Base-by-base conservation (phyloP, 768 basidiomycete species). In the Termitomyces sp. region DNA sequence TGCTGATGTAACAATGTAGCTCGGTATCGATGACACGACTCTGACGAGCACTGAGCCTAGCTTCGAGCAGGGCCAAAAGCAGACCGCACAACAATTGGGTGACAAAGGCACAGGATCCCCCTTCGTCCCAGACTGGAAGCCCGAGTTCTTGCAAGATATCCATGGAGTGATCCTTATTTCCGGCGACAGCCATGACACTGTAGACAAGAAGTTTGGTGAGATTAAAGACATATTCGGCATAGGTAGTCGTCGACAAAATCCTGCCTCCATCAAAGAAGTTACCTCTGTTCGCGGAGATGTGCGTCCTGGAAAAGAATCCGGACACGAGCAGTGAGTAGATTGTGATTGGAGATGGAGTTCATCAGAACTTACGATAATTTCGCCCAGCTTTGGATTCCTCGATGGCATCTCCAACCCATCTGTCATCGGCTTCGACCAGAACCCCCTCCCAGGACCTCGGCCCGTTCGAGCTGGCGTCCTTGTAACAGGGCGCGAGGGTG, bases 361-460 rank as follows among this genome's bases (percentile, higher is more conserved):
- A 35, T 33, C 42, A 41, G 15, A 45, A 21, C 35, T 38, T 15
- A n/a, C 23, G 46, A 23, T 50, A 56, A 41, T 23, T 23, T 31
- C 35, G 23, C 30, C 28, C 54, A 78, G 77, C 60, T 82, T 82
- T 54, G 81, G 82, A 2, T 83, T 73, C 64, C 59, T 75, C 59
- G 82, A 83, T 60, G 78, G 80, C 0, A 73, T 83, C 38, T 78
- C 80, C 2, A 78, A 82, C 62, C 81, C 82, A 5, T 68, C 73
- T 3, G 68, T 78, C 41, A 67, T 62, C 37, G 77, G 75, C 0
- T 78, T 76, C 62, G 71, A 73, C 57, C 61, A 57, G 37, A 67
- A 71, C 38, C 65, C 67, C 11, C 53, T 63, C 38, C 72, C 77
- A 5, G 76, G 74, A 19, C 78, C 74, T 26, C 62, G 58, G 51